Evolutionary conservation across 78 protist species (phyloP).

Genomic region (Planoprotostelium fungivorum): DNA sequence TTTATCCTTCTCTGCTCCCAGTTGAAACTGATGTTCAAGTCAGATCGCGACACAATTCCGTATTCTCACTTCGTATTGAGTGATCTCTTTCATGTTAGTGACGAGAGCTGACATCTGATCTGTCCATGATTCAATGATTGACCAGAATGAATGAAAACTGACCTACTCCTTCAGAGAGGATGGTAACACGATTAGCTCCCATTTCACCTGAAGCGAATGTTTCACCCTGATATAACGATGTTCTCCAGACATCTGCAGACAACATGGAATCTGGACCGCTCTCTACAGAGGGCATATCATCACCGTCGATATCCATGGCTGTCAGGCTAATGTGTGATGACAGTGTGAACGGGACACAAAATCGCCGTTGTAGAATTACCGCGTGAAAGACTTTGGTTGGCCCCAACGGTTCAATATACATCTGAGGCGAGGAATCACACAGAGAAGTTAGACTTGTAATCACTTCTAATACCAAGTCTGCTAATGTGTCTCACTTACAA

Average conservation of each 20-base stretch:
- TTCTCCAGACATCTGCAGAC: background rate
- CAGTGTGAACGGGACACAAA: no score
- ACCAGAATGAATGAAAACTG: background rate
- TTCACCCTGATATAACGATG: background rate
- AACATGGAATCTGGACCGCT: background rate
- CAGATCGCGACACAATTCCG: background rate
- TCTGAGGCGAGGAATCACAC: no score
- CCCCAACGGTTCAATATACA: no score
- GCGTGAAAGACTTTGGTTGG: no score
- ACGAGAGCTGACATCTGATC: background rate
- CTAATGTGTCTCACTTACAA: no score
- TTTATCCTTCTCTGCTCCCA: background rate
- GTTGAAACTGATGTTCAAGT: background rate
- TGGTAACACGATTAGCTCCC: background rate
- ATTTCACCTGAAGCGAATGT: background rate
- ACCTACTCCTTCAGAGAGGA: background rate
- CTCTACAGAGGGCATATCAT: background rate
- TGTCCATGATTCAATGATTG: background rate
- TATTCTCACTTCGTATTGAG: background rate
- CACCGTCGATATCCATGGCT: background rate
- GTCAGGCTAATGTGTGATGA: no score
- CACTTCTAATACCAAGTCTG: no score
- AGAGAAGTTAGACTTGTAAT: no score
- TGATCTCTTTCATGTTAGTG: background rate
- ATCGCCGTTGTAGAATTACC: no score